Percentiles rank a stretch among this genome's conserved stretches.
Evolutionary conservation across 352 stramenopile species (phyloP).

Genomic region (Phytophthora boehmeriae): DNA sequence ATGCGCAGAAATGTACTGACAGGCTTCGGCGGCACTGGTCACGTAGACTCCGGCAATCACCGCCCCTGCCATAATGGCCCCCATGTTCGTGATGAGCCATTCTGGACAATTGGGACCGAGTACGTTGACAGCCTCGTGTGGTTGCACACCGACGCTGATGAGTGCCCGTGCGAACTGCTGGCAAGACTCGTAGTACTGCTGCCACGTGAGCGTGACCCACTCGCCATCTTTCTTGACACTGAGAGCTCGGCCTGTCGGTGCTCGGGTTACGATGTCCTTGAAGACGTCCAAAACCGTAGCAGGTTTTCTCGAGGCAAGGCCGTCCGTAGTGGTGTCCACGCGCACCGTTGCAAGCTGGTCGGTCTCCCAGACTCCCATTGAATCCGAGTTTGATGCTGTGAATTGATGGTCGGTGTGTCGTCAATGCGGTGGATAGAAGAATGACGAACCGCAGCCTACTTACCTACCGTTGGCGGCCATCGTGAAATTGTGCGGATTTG

Average conservation of each 20-base stretch:
- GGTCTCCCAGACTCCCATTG: conserved; percentile 30
- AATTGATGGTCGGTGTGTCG: not conserved
- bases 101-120: conserved; percentile 88
- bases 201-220: conserved; percentile 67
- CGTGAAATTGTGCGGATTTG: too few relatives aligned
- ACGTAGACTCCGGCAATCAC: conserved; percentile 87
- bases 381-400: not conserved
- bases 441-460: conserved; percentile 11
- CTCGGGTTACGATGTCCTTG: conserved; percentile 35
- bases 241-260: conserved; percentile 38
- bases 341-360: conserved; percentile 26
- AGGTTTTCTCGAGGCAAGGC: conserved; percentile 35
- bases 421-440: conserved; percentile 12
- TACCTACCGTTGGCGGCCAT: too few relatives aligned
- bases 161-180: conserved; percentile 75
- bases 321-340: conserved; percentile 12
- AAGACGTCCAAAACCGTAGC: conserved; percentile 47
- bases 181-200: conserved; percentile 78
- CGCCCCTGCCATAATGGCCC: conserved; percentile 77
- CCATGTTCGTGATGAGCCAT: conserved; percentile 86
- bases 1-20: conserved; percentile 82
- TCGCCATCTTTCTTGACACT: conserved; percentile 46
- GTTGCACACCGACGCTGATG: conserved; percentile 69
- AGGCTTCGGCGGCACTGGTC: conserved; percentile 77
- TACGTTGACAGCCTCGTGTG: conserved; percentile 79